phyloP scores from a whole-genome alignment of 179 eudicot genomes.

The Silene noctiflora region DNA sequence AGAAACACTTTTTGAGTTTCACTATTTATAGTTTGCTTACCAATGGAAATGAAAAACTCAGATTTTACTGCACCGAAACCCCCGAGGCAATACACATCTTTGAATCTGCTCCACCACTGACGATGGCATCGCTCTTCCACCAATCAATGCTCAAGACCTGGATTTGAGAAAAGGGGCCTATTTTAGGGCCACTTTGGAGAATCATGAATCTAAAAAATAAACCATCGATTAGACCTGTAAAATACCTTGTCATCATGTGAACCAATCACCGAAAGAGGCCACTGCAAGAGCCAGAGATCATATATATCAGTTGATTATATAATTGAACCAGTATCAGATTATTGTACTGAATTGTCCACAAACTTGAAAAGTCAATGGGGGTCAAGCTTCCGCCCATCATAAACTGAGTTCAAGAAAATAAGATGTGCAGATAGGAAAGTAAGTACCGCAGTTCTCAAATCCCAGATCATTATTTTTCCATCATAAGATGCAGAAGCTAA shows the following conservation, averaged over 20 bases:
- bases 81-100: constrained; percentile 78
- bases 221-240: not conserved
- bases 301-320: not conserved
- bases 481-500: constrained; percentile 82
- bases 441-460: constrained; percentile 89
- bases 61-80: constrained; percentile 36
- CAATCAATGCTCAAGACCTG: constrained; percentile 89
- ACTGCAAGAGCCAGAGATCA: constrained; percentile 47
- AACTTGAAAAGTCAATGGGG: not conserved
- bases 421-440: constrained; percentile 15
- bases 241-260: constrained; percentile 83
- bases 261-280: constrained; percentile 79
- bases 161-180: constrained; percentile 12
- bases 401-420: not conserved
- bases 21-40: constrained; percentile 14
- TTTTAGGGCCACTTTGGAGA: not conserved
- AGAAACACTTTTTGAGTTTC: not conserved
- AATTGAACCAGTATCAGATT: not conserved
- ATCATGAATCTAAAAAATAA: not conserved
- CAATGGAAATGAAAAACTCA: not conserved
- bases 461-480: constrained; percentile 96
- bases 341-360: not conserved
- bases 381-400: not conserved
- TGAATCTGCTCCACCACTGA: constrained; percentile 92
- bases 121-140: constrained; percentile 80